Base-by-base conservation (phyloP, 2,329 filamentous ascomycete species). In the Hypomyces rosellus region DNA sequence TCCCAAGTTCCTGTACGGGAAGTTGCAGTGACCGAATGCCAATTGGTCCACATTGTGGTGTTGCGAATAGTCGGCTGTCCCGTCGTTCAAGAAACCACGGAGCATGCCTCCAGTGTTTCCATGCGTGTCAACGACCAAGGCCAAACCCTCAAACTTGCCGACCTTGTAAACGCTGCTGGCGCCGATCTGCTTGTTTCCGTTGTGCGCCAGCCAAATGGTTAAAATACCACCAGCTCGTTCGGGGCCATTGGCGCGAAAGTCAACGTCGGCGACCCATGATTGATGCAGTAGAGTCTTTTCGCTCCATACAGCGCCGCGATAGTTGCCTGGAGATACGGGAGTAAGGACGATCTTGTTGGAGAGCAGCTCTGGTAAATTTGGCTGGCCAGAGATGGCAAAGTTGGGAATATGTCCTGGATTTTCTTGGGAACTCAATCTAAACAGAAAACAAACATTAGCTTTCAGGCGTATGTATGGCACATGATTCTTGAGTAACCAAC, bases 261-360 rank as follows among this genome's bases (percentile, higher is more conserved):
- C 85, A 59, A 97, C 76, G 63, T 95, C 88, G 46, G 84, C 82
- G 8, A 82, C 79, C 90, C 90, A 99, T 66, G 85, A 78, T n/a
- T 76, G 69, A 53, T 84, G 74, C 59, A 81, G 69, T 45, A 87
- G 74, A 34, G 77, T 63, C 52, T 74, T 67, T 55, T 90, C 82
- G 33, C 85, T 76, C 92, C 93, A 99, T 59, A 93, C 66, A 45
- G 88, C 85, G 54, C 89, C 88, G 65, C 90, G 83, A 63, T 88
- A 84, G 69, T 90, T 90, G 49, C 93, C 93, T 5, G 90, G 89
- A 45, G 84, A 84, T 13, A 90, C 85, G 11, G 93, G 92, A 1
- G 93, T 99, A 51, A 99, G 80, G 65, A 99, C 87, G 53, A 97
- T 65, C 66, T 91, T 89, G 75, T 97, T 92, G 58, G 90, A 95